A percentile compares a stretch with the other conserved stretches of the same genome.
These are phyloP conservation scores for Hypomyces rosellus DNA, from an alignment of 2,329 filamentous ascomycete genomes.

Conservation along the genomic window DNA sequence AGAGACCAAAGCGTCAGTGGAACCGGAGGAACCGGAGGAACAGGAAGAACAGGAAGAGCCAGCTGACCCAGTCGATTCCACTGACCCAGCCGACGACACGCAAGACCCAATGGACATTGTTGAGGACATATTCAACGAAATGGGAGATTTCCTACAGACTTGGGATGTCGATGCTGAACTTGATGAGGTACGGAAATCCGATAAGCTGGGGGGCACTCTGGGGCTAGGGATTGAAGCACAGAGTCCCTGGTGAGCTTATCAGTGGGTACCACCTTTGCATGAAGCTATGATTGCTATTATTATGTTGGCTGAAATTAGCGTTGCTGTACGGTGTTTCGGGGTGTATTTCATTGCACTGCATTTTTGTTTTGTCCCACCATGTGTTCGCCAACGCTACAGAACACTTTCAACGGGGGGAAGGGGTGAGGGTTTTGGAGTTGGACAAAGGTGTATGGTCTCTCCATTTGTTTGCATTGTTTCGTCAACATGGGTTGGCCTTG, in stretches of 20 bases:
- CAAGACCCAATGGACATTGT: conserved; percentile 31
- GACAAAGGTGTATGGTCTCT: too few species aligned
- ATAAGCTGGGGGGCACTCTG: conserved; percentile 4
- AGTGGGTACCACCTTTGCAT: too few species aligned
- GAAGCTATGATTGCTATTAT: too few species aligned
- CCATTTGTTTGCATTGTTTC: too few species aligned
- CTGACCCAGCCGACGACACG: conserved; percentile 10
- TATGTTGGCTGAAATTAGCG: too few species aligned
- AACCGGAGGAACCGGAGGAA: not conserved
- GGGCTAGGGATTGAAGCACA: conserved; percentile 12
- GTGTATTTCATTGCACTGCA: too few species aligned
- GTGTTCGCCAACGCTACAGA: not conserved
- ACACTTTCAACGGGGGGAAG: too few species aligned
- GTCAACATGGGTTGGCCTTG: not conserved
- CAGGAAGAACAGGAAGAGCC: not conserved
- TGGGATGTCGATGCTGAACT: conserved; percentile 33
- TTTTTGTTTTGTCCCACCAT: not conserved
- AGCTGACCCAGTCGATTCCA: not conserved
- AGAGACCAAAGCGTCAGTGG: too few species aligned
- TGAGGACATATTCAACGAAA: conserved; percentile 31
- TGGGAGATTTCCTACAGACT: conserved; percentile 28
- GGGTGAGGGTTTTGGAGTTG: too few species aligned
- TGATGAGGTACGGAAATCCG: conserved; percentile 21
- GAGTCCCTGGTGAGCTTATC: conserved; percentile 20
- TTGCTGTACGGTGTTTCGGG: too few species aligned